Percentiles rank a stretch among this genome's conserved stretches.
These are phyloP conservation scores for Ceratobasidium sp. DNA, from an alignment of 1,284 basidiomycete genomes.

Conservation along the genomic window DNA sequence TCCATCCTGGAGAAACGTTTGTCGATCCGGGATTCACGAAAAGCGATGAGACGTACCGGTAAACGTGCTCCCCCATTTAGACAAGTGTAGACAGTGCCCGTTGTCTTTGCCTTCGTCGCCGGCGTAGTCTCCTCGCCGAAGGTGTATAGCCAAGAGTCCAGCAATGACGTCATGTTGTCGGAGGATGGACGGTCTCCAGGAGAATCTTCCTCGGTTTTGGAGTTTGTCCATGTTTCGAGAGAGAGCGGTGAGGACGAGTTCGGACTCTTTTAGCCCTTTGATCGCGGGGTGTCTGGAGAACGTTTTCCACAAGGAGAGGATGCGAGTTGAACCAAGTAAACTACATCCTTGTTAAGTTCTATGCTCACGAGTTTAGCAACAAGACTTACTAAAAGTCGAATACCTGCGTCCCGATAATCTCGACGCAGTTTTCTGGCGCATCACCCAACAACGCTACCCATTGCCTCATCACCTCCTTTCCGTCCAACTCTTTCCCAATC, in stretches of 20 bases:
- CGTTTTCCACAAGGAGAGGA: conserved; percentile 62
- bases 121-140: conserved; percentile 59
- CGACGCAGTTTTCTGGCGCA: conserved; percentile 62
- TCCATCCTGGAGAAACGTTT: conserved; percentile 59
- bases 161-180: conserved; percentile 24
- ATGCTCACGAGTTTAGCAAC: too few species aligned
- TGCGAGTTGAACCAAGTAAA: conserved; percentile 60
- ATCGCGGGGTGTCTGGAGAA: conserved; percentile 63
- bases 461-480: conserved; percentile 55
- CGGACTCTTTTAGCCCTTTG: conserved; percentile 56
- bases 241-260: conserved; percentile 42
- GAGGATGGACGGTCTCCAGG: conserved; percentile 16
- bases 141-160: conserved; percentile 55
- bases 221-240: conserved; percentile 45
- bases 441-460: conserved; percentile 60
- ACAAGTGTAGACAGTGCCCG: conserved; percentile 32
- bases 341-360: conserved; percentile 11
- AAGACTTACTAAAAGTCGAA: conserved; percentile 62
- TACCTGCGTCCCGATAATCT: conserved; percentile 58
- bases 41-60: conserved; percentile 7
- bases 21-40: not conserved
- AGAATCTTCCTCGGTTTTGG: not conserved
- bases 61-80: conserved; percentile 40
- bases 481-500: conserved; percentile 51
- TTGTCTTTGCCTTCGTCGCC: conserved; percentile 36